Evolutionary conservation across 2,329 filamentous ascomycete genomes (phyloP), one percentile per base, ranked within the genome.

Genomic region (Magnaporthiopsis incrustans): DNA sequence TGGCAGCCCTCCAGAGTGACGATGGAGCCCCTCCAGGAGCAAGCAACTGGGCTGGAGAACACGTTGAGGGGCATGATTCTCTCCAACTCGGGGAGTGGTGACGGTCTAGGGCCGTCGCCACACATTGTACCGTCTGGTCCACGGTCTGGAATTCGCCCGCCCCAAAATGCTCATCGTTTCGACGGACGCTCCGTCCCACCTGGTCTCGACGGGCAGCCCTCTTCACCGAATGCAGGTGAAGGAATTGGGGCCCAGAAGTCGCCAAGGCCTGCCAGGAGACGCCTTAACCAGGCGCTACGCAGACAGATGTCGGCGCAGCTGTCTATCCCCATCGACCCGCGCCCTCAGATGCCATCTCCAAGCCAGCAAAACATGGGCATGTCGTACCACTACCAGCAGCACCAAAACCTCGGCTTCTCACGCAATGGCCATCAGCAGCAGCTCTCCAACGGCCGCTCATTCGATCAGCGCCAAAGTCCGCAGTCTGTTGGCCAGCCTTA

Each of bases 271-370:
- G 66, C 68, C 62, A 76, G 77, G 68, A 85, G 81, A 68, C 82
- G 85, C 27, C 81, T 77, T 3, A 89, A 89, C 66, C 86, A 89
- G 70, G 85, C 85, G 1, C 83, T 88, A 68, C 79, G 85, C 61
- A 81, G 85, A 27, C 84, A 87, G 69, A 85, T 87, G 82, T 86
- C 79, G 64, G 79, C 84, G 5, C 82, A 87, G 67, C 69, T 86
- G 25, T 80, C 82, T 0, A 81, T 87, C 59, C 79, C 83, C 5
- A 78, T 87, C 62, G 82, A 86, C 65, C 72, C 78, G 15, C 78
- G 78, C 64, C 70, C 74, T 25, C 73, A 75, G 22, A 69, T 71
- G 62, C 66, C 71, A 25, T 68, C 71, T 22, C 65, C 73, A 58
- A 70, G 70, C 30, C 71, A 72, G 33, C 67, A 71, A 18, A 71